These are phyloP conservation scores for Trichosporon sp. DNA, from an alignment of 1,284 basidiomycete species.

Conservation along the genomic window DNA sequence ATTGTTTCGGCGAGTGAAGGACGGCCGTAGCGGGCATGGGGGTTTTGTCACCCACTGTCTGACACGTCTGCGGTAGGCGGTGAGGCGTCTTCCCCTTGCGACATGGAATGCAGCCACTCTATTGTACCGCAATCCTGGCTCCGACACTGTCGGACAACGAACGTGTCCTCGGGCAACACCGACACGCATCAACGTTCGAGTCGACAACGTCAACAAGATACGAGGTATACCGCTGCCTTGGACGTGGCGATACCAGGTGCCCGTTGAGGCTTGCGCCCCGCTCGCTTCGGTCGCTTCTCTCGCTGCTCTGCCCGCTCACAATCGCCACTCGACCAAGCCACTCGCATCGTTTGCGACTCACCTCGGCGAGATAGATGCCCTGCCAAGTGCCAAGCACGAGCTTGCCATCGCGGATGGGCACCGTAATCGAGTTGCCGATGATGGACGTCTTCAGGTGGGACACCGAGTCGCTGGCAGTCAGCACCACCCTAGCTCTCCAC, in stretches of 20 bases:
- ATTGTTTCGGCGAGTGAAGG: background rate
- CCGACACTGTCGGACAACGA: background rate
- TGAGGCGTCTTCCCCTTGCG: too few species aligned
- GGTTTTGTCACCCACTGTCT: background rate
- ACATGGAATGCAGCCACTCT: background rate
- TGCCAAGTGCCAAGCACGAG: constrained; percentile 91
- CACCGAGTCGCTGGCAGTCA: constrained; percentile 59
- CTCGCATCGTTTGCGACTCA: constrained; percentile 2
- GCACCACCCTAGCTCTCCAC: constrained; percentile 38
- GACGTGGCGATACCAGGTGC: background rate
- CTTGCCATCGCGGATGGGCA: constrained; percentile 80
- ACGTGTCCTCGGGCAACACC: background rate
- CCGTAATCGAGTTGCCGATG: constrained; percentile 75
- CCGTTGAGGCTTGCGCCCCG: background rate
- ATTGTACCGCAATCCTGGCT: background rate
- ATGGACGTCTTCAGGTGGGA: constrained; percentile 89
- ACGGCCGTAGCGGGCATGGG: background rate
- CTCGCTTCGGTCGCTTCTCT: too few species aligned
- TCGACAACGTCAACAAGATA: too few species aligned
- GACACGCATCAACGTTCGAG: too few species aligned
- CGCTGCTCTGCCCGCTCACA: background rate
- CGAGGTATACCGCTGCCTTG: background rate
- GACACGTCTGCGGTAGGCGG: too few species aligned
- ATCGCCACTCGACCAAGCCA: background rate
- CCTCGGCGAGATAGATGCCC: constrained; percentile 58